A percentile compares a stretch with the other conserved stretches of the same genome.
These are phyloP conservation scores for Chrysosporium keratinophilum DNA, from an alignment of 2,329 filamentous ascomycete genomes.

Conservation along the genomic window DNA sequence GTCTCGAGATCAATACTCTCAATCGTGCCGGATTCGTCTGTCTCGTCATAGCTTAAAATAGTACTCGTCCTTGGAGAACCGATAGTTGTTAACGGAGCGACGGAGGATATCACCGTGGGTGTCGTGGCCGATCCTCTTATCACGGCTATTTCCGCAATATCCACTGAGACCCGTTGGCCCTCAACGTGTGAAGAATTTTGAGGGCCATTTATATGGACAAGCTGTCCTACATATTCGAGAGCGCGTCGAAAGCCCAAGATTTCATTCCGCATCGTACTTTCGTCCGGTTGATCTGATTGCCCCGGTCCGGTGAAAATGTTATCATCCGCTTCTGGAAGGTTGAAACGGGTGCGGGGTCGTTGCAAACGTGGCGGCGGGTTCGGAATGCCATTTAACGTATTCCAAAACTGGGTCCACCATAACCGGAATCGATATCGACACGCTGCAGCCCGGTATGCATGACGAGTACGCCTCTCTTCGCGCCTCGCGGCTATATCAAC, in stretches of 20 bases:
- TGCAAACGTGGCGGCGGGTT: not conserved
- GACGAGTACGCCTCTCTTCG: constrained; percentile 45
- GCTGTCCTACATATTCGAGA: constrained; percentile 43
- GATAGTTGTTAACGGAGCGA: constrained; percentile 21
- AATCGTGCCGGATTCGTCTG: constrained; percentile 21
- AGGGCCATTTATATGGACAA: constrained; percentile 24
- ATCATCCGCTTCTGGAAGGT: not conserved
- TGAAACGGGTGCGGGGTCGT: not conserved
- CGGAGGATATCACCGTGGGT: constrained; percentile 19
- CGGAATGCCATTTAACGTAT: constrained; percentile 33
- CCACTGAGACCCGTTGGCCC: constrained; percentile 1
- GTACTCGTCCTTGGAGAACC: constrained; percentile 23
- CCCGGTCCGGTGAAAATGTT: constrained; percentile 21
- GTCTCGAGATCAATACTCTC: constrained; percentile 22
- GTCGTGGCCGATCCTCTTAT: constrained; percentile 10
- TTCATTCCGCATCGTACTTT: constrained; percentile 38
- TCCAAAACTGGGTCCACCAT: constrained; percentile 43
- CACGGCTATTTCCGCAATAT: constrained; percentile 15
- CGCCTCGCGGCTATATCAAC: constrained; percentile 44
- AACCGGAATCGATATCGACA: constrained; percentile 42
- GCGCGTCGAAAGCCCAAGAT: constrained; percentile 44
- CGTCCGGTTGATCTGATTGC: constrained; percentile 38
- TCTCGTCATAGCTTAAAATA: constrained; percentile 22
- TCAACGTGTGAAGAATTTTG: not conserved
- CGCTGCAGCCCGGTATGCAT: constrained; percentile 45